Conservation (phyloP, 768 basidiomycete species). For the Saitozyma sp. region DNA sequence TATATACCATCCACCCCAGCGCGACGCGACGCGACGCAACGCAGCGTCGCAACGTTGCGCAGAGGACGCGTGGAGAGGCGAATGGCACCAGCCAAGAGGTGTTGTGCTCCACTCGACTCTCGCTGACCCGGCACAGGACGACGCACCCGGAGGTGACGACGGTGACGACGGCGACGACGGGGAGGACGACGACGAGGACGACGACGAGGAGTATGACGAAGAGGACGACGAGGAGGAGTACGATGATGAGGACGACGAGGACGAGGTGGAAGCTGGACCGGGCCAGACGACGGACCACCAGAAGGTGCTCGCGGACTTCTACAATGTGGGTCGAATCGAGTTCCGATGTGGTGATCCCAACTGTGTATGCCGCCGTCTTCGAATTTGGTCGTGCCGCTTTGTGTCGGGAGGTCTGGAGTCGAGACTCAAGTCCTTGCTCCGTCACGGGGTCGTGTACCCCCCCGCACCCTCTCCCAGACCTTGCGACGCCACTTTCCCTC, state of each 20-base stretch:
- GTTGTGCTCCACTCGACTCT: background rate
- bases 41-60: background rate
- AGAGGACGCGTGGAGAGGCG: background rate
- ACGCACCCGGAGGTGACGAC: constrained; percentile 7
- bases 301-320: background rate
- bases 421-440: background rate
- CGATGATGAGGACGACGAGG: constrained; percentile 6
- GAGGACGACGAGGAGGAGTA: constrained; percentile 2
- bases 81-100: background rate
- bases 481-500: background rate
- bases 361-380: too few relatives aligned
- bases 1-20: background rate
- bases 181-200: constrained; percentile 8
- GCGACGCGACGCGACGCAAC: background rate
- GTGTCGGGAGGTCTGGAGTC: too few relatives aligned
- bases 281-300: background rate
- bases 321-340: too few relatives aligned
- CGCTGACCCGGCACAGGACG: background rate
- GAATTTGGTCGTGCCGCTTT: too few relatives aligned
- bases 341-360: too few relatives aligned
- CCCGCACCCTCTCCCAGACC: background rate
- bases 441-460: background rate
- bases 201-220: background rate
- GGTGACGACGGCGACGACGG: constrained; percentile 5
- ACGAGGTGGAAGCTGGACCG: constrained; percentile 4